phyloP scores from a whole-genome alignment of 495 filamentous ascomycete genomes.

The Daldinia childiae region DNA sequence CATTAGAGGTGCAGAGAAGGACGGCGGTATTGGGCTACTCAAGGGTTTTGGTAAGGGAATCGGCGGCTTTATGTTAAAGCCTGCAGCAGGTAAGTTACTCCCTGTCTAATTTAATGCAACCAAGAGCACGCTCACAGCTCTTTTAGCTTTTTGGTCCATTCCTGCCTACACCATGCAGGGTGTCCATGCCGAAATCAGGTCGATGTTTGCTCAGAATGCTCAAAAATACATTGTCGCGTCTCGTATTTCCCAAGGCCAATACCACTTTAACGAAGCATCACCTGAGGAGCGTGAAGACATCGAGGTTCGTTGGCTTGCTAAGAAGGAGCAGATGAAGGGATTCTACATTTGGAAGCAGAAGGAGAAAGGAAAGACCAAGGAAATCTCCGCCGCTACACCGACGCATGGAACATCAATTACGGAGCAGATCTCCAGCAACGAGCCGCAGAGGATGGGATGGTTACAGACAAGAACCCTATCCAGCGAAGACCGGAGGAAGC shows the following conservation, averaged over 20 bases:
- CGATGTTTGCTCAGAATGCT: constrained; percentile 67
- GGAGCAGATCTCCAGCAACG: constrained; percentile 25
- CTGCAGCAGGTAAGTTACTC: constrained; percentile 65
- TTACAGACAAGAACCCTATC: constrained; percentile 51
- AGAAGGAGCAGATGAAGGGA: constrained; percentile 62
- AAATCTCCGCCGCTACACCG: constrained; percentile 23
- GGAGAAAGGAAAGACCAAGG: constrained; percentile 46
- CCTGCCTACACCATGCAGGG: constrained; percentile 80
- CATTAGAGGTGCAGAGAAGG: constrained; percentile 69
- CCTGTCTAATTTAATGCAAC: constrained; percentile 3
- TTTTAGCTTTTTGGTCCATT: constrained; percentile 65
- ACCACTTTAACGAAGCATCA: constrained; percentile 62
- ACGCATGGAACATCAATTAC: constrained; percentile 27
- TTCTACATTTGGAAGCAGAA: constrained; percentile 53
- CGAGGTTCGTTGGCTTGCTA: constrained; percentile 63
- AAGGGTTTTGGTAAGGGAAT: constrained; percentile 82
- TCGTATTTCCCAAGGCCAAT: constrained; percentile 74
- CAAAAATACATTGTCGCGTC: constrained; percentile 77
- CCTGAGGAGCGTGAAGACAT: constrained; percentile 66
- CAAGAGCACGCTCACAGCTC: constrained; percentile 28
- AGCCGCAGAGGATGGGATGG: constrained; percentile 51
- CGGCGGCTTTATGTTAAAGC: constrained; percentile 75
- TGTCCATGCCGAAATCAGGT: constrained; percentile 76
- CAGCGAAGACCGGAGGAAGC: constrained; percentile 57
- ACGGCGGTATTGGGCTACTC: constrained; percentile 72